Evolutionary conservation across 768 basidiomycete species (phyloP).

Genomic region (Polyporus arcularius): DNA sequence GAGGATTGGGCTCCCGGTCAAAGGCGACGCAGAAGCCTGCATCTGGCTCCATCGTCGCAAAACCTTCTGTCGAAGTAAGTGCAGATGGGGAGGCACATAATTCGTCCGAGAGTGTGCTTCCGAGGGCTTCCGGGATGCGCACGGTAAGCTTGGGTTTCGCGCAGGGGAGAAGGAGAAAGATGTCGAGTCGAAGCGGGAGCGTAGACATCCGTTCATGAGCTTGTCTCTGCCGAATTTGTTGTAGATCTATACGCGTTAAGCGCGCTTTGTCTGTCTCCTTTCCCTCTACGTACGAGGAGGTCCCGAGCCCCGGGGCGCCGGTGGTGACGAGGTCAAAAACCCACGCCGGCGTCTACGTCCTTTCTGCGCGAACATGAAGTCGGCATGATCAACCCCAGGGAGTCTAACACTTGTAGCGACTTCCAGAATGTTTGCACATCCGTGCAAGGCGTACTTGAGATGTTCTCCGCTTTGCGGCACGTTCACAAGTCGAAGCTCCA

Average conservation of each 20-base stretch:
- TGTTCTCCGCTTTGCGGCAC: not conserved
- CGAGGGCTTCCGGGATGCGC: conserved; percentile 10
- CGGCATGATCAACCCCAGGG: not conserved
- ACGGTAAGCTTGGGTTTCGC: conserved; percentile 19
- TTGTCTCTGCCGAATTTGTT: not conserved
- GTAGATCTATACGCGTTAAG: not conserved
- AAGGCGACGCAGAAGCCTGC: not conserved
- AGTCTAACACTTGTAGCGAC: not conserved
- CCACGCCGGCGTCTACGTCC: no score
- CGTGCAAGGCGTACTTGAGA: not conserved
- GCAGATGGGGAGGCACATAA: not conserved
- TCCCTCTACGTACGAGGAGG: not conserved
- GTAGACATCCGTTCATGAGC: conserved; percentile 5
- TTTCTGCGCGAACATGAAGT: not conserved
- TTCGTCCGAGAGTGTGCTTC: not conserved
- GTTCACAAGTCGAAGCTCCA: conserved; percentile 5
- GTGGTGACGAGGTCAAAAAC: no score
- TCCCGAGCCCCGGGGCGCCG: not conserved
- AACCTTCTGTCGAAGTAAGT: not conserved
- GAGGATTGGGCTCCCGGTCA: conserved; percentile 42
- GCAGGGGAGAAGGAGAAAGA: conserved; percentile 14
- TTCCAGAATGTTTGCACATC: not conserved
- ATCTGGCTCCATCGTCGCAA: not conserved
- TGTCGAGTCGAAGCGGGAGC: conserved; percentile 9
- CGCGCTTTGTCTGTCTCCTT: not conserved